Base-by-base conservation (phyloP, 805 yeast species). In the Saccharomycopsis schoenii region DNA sequence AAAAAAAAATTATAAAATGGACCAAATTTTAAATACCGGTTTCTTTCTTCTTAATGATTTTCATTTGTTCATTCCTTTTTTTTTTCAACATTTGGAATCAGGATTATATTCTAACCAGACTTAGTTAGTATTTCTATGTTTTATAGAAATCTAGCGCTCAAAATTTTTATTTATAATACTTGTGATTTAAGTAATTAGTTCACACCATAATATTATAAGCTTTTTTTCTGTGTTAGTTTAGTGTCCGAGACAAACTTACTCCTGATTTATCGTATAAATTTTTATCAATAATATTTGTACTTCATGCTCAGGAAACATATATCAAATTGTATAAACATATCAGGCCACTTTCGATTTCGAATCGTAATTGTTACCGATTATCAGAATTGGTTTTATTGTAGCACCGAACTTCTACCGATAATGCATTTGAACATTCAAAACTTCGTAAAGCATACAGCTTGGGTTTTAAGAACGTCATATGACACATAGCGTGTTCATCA, bases 101-200 rank as follows among this genome's bases (percentile, higher is more conserved):
- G 52, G 52, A 47, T 47, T 47, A 47, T 47, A 47, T 47, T 47
- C 52, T 47, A 47, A 47, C 52, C 52, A 47, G 52, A 47, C 14
- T 34, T 47, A 47, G 52, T 47, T 47, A 47, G 52, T 21, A 47
- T 25, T 47, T 21, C 15, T 47, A 47, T 47, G 52, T 47, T 47
- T 47, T 47, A 47, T 47, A 47, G 25, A 25, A 47, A 15, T 47
- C 52, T 47, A 47, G 52, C 52, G 52, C 52, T 47, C 34, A 47
- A 47, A 41, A 47, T 47, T 14, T 24, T 2, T 47, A 17, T 21
- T 47, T 47, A 47, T 47, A 47, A 47, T 47, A 47, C 25, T 47
- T 47, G 52, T 47, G 52, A 47, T 47, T 12, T 47, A 21, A 47
- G 29, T 24, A 47, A 24, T 47, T 47, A 17, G 19, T 47, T 47